Conservation (phyloP, 1,284 basidiomycete genomes). For the Pterulicium gracile region DNA sequence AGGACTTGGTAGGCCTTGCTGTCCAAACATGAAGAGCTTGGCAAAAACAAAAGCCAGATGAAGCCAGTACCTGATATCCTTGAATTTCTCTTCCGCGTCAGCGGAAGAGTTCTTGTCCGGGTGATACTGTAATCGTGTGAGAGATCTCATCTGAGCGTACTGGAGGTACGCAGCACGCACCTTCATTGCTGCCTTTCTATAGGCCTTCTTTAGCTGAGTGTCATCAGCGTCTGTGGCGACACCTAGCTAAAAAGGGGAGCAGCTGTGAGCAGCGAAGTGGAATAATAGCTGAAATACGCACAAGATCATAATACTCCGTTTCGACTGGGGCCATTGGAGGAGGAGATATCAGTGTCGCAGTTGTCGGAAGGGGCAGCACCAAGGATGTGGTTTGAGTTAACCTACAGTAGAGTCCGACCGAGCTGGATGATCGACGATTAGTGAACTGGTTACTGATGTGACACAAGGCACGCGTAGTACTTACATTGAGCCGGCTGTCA, state of each 20-base stretch:
- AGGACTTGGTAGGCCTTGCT: conserved; percentile 90
- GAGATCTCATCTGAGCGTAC: conserved; percentile 1
- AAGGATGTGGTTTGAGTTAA: no score
- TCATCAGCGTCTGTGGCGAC: conserved; percentile 44
- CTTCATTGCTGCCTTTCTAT: conserved; percentile 92
- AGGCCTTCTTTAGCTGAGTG: conserved; percentile 87
- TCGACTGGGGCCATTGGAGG: conserved; percentile 32
- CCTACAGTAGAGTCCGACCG: no score
- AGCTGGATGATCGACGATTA: no score
- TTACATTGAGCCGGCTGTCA: no score
- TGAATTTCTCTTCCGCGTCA: conserved; percentile 88
- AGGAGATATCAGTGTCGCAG: no score
- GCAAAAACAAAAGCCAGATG: conserved; percentile 3
- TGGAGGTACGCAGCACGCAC: conserved; percentile 25
- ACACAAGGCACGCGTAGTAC: no score
- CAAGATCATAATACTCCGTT: conserved; percentile 39
- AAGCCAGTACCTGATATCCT: conserved; percentile 68
- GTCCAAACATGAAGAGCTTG: conserved; percentile 2
- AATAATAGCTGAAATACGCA: conserved; percentile 14
- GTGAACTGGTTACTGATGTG: no score
- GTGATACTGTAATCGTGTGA: conserved; percentile 51
- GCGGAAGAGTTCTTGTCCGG: conserved; percentile 88
- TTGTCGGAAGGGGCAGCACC: no score
- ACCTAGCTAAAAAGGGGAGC: conserved; percentile 24
- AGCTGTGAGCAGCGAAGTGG: not conserved